Percentiles rank a stretch among this genome's conserved stretches.
These are phyloP conservation scores for Ganoderma meredithae DNA, from an alignment of 1,284 basidiomycete species.

Conservation along the genomic window DNA sequence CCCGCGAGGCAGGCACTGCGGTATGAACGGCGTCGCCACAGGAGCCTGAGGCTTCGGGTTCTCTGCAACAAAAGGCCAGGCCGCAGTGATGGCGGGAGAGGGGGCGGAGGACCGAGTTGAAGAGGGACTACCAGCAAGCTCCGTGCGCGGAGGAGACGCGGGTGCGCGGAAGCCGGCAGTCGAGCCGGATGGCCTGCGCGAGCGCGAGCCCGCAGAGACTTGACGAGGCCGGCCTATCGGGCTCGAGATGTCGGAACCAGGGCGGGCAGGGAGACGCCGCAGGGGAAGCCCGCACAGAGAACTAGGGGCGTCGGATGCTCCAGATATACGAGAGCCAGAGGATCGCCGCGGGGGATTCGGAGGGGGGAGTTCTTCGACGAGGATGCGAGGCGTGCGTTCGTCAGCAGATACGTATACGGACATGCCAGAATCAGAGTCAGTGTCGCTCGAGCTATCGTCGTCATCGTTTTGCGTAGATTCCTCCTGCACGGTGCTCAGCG, in stretches of 20 bases:
- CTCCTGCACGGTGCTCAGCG: slow-evolving; percentile 1
- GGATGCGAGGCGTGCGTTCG: slow-evolving; percentile 11
- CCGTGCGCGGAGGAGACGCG: background rate
- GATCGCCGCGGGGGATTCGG: slow-evolving; percentile 6
- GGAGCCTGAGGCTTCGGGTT: slow-evolving; percentile 28
- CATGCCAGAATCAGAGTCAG: background rate
- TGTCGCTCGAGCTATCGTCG: slow-evolving; percentile 4
- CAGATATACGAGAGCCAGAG: slow-evolving; percentile 21
- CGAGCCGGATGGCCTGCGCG: slow-evolving; percentile 10
- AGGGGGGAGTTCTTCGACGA: background rate
- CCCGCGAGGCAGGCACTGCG: background rate
- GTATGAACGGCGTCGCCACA: slow-evolving; percentile 16
- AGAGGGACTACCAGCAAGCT: background rate
- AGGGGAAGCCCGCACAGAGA: slow-evolving; percentile 14
- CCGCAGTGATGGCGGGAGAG: background rate
- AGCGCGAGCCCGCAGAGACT: slow-evolving; percentile 18
- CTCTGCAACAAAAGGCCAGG: slow-evolving; percentile 15
- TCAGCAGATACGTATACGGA: slow-evolving; percentile 23
- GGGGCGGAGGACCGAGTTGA: background rate
- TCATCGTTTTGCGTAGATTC: background rate
- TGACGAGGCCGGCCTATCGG: slow-evolving; percentile 14
- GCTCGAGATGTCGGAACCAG: slow-evolving; percentile 18
- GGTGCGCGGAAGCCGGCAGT: slow-evolving; percentile 4
- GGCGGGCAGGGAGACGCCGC: slow-evolving; percentile 19
- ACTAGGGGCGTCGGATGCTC: slow-evolving; percentile 21